phyloP scores from a whole-genome alignment of 805 yeast genomes.

The Saccharomycopsis microspora region DNA sequence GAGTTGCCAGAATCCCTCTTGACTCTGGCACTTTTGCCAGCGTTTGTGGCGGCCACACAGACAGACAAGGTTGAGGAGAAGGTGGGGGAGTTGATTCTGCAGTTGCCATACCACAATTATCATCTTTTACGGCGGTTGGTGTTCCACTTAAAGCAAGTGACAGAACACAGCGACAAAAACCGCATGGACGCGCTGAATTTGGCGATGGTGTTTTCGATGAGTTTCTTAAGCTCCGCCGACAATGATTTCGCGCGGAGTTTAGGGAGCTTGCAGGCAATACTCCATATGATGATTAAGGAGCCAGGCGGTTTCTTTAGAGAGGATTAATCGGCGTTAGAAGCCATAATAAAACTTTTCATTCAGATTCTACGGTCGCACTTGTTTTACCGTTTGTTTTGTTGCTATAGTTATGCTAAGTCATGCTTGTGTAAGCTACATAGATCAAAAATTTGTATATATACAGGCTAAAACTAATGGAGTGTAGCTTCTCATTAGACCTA shows the following conservation, averaged over 20 bases:
- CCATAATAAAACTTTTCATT: background rate
- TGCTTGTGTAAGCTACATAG: background rate
- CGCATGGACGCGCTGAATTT: conserved; percentile 84
- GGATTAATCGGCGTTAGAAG: background rate
- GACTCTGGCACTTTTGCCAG: conserved; percentile 52
- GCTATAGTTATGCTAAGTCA: background rate
- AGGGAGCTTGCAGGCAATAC: conserved; percentile 40
- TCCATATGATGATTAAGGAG: conserved; percentile 34
- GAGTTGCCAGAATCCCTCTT: conserved; percentile 81
- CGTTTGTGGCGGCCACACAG: conserved; percentile 33
- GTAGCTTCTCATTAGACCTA: too few relatives aligned
- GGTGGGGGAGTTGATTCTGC: conserved; percentile 23
- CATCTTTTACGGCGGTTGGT: conserved; percentile 56
- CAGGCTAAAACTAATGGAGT: background rate
- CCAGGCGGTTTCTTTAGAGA: conserved; percentile 24
- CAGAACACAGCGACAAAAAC: conserved; percentile 54
- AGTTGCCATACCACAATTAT: conserved; percentile 57
- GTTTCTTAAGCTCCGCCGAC: conserved; percentile 32
- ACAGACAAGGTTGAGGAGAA: conserved; percentile 23
- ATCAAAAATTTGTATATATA: background rate
- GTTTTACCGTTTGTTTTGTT: background rate
- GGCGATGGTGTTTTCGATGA: conserved; percentile 78
- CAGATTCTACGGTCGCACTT: background rate
- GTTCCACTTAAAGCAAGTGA: conserved; percentile 59
- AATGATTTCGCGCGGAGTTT: conserved; percentile 31